These are phyloP conservation scores for Oropetium thomaeum DNA, from an alignment of 176 grass and related monocot species.

Conservation along the genomic window DNA sequence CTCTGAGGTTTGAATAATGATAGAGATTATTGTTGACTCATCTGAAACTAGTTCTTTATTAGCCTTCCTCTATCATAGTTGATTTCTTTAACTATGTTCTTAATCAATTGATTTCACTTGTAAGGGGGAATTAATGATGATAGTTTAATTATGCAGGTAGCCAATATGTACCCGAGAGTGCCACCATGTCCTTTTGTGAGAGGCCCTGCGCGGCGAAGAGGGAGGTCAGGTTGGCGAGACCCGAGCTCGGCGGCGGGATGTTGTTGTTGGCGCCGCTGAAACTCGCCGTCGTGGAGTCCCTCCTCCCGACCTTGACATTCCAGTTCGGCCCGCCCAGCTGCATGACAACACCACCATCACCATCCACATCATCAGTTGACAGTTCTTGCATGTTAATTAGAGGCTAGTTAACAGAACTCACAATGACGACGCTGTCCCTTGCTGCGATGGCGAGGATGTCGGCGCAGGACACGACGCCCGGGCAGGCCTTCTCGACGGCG, in stretches of 20 bases:
- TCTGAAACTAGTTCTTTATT: no score
- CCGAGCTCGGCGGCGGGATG: conserved; percentile 44
- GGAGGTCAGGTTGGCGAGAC: conserved; percentile 52
- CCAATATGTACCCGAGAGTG: conserved; percentile 56
- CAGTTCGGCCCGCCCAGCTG: conserved; percentile 53
- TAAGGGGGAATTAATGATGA: no score
- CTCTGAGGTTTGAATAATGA: no score
- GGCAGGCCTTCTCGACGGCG: conserved; percentile 58
- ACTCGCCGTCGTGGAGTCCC: conserved; percentile 58
- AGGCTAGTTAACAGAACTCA: neutral
- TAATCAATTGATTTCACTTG: no score
- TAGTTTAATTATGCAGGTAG: no score
- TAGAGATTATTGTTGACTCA: no score
- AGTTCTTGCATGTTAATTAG: neutral
- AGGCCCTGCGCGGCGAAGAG: conserved; percentile 54
- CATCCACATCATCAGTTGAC: neutral
- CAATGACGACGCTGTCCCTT: conserved; percentile 51
- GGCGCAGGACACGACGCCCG: conserved; percentile 78
- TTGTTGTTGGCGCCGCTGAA: conserved; percentile 53
- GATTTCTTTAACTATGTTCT: no score
- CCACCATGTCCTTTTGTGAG: conserved; percentile 59
- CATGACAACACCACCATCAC: no score
- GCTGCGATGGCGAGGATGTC: conserved; percentile 73
- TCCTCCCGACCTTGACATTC: conserved; percentile 59
- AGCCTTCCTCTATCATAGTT: no score